phyloP scores from a whole-genome alignment of 805 yeast genomes.

The Barnettozyma vustinii region DNA sequence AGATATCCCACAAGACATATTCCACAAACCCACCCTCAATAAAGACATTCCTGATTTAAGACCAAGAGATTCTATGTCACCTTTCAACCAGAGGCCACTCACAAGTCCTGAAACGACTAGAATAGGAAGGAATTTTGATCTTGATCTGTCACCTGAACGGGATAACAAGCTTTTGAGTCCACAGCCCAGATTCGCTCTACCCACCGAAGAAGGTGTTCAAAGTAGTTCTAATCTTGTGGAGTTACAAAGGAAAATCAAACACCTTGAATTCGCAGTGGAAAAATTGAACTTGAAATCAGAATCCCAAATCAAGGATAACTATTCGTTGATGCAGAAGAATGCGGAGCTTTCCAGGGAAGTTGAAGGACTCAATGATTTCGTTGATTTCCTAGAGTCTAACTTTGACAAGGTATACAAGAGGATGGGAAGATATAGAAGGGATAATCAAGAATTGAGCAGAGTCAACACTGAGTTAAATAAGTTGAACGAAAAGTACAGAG shows the following conservation, averaged over 20 bases:
- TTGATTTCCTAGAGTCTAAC: slow-evolving; percentile 17
- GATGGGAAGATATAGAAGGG: slow-evolving; percentile 4
- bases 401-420: slow-evolving; percentile 11
- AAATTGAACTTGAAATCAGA: slow-evolving; percentile 4
- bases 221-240: slow-evolving; percentile 1
- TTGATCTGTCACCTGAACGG: neutral
- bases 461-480: slow-evolving; percentile 10
- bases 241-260: slow-evolving; percentile 5
- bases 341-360: slow-evolving; percentile 9
- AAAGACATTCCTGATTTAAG: slow-evolving; percentile 4
- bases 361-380: slow-evolving; percentile 16
- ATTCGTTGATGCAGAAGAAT: slow-evolving; percentile 8
- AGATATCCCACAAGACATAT: neutral
- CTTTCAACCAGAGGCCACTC: slow-evolving; percentile 1
- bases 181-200: neutral
- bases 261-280: slow-evolving; percentile 10
- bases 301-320: slow-evolving; percentile 1
- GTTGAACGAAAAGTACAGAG: slow-evolving; percentile 7
- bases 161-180: neutral
- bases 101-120: slow-evolving; percentile 5
- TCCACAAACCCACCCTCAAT: neutral
- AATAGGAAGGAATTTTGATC: neutral
- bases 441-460: slow-evolving; percentile 11
- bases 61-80: neutral
- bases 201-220: neutral